A percentile compares a stretch with the other conserved stretches of the same genome.
Evolutionary conservation across 495 filamentous ascomycete genomes (phyloP).

Genomic region (Podospora didyma): DNA sequence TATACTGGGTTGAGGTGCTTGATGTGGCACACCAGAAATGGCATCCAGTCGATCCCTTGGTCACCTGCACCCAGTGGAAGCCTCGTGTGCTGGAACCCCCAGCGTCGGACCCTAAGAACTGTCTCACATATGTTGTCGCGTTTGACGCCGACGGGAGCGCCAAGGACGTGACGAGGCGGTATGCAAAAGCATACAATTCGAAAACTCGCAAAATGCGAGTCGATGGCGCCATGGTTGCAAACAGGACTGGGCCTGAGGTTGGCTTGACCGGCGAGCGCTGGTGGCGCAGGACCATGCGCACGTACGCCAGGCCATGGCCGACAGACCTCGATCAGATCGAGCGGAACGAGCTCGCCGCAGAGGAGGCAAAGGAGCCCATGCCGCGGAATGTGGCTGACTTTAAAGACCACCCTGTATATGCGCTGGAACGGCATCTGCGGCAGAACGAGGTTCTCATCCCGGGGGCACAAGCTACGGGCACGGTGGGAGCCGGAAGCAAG

Average conservation of each 20-base stretch:
- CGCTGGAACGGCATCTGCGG: conserved; percentile 82
- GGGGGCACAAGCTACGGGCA: conserved; percentile 69
- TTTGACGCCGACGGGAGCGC: conserved; percentile 73
- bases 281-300: conserved; percentile 60
- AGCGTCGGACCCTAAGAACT: conserved; percentile 63
- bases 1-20: conserved; percentile 94
- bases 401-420: conserved; percentile 88
- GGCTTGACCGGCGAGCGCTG: conserved; percentile 56
- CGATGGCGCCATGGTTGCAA: conserved; percentile 41
- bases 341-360: conserved; percentile 64
- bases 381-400: conserved; percentile 87
- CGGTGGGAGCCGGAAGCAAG: conserved; percentile 63
- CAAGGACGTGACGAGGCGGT: conserved; percentile 77
- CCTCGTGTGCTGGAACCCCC: conserved; percentile 75
- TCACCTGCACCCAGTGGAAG: conserved; percentile 71
- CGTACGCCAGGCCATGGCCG: conserved; percentile 52
- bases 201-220: conserved; percentile 78
- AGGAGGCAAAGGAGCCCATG: conserved; percentile 76
- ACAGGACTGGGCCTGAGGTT: neutral
- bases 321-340: conserved; percentile 79
- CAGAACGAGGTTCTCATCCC: conserved; percentile 72
- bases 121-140: conserved; percentile 76
- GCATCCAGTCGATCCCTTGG: conserved; percentile 82
- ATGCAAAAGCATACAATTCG: conserved; percentile 77
- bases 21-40: conserved; percentile 82